Percentiles rank a stretch among this genome's conserved stretches.
Evolutionary conservation across 2,329 filamentous ascomycete species (phyloP).

Genomic region (Rhynchosporium secalis): DNA sequence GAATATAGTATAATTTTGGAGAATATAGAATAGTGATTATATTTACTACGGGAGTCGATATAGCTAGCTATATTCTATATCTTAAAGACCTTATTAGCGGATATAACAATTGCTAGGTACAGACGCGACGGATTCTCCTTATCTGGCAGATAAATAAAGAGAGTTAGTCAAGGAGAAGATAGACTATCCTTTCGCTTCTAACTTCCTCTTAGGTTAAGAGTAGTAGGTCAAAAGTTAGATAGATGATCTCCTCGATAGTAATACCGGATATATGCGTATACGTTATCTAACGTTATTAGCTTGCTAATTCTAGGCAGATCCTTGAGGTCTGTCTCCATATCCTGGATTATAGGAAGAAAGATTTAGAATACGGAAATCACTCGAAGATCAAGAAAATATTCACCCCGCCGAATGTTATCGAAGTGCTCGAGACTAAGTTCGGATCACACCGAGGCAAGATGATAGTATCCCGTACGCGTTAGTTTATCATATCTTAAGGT

Average conservation of each 20-base stretch:
- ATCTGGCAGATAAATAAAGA: conserved; percentile 24
- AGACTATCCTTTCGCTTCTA: conserved; percentile 1
- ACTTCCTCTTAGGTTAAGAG: conserved; percentile 18
- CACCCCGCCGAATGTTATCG: conserved; percentile 7
- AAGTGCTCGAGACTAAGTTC: conserved; percentile 17
- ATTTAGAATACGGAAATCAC: conserved; percentile 13
- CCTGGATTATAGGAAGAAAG: conserved; percentile 6
- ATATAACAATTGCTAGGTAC: conserved; percentile 27
- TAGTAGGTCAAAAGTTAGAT: conserved; percentile 13
- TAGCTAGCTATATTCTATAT: conserved; percentile 25
- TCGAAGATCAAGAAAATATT: conserved; percentile 20
- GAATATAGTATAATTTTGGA: conserved; percentile 16
- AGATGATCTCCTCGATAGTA: background rate
- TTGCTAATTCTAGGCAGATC: background rate
- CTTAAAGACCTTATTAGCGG: conserved; percentile 26
- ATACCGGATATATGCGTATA: conserved; percentile 2
- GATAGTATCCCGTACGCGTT: conserved; percentile 21
- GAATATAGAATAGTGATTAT: conserved; percentile 22
- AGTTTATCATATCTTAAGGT: background rate
- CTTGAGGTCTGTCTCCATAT: conserved; percentile 9
- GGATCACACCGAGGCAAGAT: conserved; percentile 16
- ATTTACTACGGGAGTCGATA: conserved; percentile 25
- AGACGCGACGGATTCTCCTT: conserved; percentile 21
- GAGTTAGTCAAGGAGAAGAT: conserved; percentile 16
- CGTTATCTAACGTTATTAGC: background rate